phyloP scores from a whole-genome alignment of 2,329 filamentous ascomycete genomes.

The Arachnopeziza araneosa region DNA sequence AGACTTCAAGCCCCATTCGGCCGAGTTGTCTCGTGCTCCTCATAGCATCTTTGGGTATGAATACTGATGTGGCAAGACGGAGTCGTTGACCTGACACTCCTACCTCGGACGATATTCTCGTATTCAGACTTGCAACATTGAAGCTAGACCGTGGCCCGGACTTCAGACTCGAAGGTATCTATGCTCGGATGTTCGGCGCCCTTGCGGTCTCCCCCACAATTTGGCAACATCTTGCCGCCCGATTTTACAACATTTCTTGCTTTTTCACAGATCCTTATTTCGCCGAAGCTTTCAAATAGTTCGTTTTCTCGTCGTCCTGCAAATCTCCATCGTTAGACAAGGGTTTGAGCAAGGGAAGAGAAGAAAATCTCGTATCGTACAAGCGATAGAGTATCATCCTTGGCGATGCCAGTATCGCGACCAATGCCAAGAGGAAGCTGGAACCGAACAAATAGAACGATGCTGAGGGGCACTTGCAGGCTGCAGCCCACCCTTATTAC shows the following conservation, averaged over 20 bases:
- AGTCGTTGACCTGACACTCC: no score
- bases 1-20: not conserved
- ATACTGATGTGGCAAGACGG: not conserved
- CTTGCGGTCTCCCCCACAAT: not conserved
- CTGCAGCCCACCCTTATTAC: not conserved
- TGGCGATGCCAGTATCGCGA: not conserved
- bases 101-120: not conserved
- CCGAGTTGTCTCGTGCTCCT: not conserved
- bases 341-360: not conserved
- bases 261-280: not conserved
- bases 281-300: not conserved
- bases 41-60: not conserved
- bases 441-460: not conserved
- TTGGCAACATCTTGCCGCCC: not conserved
- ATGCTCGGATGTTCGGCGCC: not conserved
- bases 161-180: not conserved
- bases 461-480: not conserved
- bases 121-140: not conserved
- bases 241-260: not conserved
- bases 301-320: not conserved
- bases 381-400: not conserved
- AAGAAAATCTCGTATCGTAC: not conserved
- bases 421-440: not conserved
- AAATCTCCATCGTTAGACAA: not conserved
- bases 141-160: not conserved